Percentiles rank a stretch among this genome's conserved stretches.
phyloP scores from a whole-genome alignment of 176 grass and related monocot species.

The Hordeum marinum region DNA sequence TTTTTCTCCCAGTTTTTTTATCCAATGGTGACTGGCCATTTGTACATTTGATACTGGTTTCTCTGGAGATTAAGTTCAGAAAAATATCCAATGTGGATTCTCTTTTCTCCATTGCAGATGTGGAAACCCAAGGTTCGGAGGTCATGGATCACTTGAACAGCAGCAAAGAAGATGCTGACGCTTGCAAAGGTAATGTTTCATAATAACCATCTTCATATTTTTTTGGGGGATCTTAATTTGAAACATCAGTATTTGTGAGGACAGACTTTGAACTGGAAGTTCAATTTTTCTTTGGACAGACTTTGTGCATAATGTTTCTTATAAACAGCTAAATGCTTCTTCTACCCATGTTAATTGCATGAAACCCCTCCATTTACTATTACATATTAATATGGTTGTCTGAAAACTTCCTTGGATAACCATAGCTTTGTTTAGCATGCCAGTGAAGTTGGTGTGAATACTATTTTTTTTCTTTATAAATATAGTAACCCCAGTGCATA shows the following conservation, averaged over 20 bases:
- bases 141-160: slow-evolving; percentile 1
- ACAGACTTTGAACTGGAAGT: not conserved
- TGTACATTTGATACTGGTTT: slow-evolving; percentile 26
- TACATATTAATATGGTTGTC: not conserved
- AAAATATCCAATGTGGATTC: slow-evolving; percentile 22
- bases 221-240: slow-evolving; percentile 6
- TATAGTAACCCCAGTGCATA: not conserved
- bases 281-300: not conserved
- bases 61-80: not conserved
- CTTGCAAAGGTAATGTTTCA: slow-evolving; percentile 31
- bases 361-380: not conserved
- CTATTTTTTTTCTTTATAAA: not conserved
- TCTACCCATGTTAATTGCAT: slow-evolving; percentile 9
- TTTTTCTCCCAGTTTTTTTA: slow-evolving; percentile 1
- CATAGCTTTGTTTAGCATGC: not conserved
- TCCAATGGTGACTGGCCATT: not conserved
- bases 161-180: slow-evolving; percentile 17
- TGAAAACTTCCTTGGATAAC: not conserved
- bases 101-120: slow-evolving; percentile 15
- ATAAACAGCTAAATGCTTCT: not conserved
- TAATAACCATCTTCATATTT: slow-evolving; percentile 14
- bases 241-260: slow-evolving; percentile 13
- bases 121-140: slow-evolving; percentile 6
- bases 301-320: not conserved
- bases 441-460: not conserved